These are phyloP conservation scores for Cladosporium colombiae DNA, from an alignment of 2,329 filamentous ascomycete species.

Conservation along the genomic window DNA sequence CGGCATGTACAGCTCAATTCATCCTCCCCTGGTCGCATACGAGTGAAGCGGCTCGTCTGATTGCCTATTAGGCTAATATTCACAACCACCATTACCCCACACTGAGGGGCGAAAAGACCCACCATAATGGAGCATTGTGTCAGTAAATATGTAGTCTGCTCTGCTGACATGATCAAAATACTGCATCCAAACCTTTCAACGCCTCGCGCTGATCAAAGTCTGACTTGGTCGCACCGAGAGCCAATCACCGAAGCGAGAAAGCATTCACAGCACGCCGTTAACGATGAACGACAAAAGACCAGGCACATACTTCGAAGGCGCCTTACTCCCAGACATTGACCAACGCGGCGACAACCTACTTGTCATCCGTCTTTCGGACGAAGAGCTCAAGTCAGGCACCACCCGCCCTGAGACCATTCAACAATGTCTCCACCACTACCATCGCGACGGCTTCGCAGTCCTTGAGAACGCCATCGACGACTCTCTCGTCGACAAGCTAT, in stretches of 20 bases:
- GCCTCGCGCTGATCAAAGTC: background rate
- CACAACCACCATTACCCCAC: background rate
- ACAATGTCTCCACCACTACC: constrained; percentile 24
- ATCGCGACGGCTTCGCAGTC: constrained; percentile 38
- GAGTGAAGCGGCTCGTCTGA: background rate
- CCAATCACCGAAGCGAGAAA: background rate
- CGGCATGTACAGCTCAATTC: background rate
- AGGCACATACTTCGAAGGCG: constrained; percentile 19
- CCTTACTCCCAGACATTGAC: constrained; percentile 17
- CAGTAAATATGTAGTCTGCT: background rate
- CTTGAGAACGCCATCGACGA: constrained; percentile 35
- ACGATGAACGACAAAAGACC: background rate
- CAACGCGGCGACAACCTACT: constrained; percentile 21
- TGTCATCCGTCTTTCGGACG: constrained; percentile 21
- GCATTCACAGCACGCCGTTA: background rate
- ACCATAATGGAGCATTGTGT: background rate
- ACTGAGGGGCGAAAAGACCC: background rate
- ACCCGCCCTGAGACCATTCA: constrained; percentile 21
- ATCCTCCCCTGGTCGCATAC: background rate
- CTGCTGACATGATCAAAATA: background rate
- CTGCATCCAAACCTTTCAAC: background rate
- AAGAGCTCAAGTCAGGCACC: constrained; percentile 16
- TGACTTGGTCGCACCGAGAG: background rate
- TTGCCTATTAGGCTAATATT: background rate
- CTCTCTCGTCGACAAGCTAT: constrained; percentile 23